These are phyloP conservation scores for Pyrenochaeta sp. DNA, from an alignment of 2,329 filamentous ascomycete species.

Conservation along the genomic window DNA sequence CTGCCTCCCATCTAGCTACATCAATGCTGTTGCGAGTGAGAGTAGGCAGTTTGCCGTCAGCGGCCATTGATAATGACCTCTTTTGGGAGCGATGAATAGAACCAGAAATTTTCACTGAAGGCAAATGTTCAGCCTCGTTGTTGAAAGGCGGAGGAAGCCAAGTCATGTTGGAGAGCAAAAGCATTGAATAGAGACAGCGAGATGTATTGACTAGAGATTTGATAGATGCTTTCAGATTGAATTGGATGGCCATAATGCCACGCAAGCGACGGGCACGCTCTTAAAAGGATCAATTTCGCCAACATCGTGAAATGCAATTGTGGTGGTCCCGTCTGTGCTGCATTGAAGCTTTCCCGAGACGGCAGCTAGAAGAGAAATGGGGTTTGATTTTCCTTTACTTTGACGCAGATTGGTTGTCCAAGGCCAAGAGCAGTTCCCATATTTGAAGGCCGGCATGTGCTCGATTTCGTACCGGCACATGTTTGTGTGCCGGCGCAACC, in stretches of 20 bases:
- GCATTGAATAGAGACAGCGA: conserved; percentile 23
- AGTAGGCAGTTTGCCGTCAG: too few relatives aligned
- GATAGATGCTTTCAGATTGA: neutral
- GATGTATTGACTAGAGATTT: conserved; percentile 31
- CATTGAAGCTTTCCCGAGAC: neutral
- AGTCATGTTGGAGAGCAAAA: conserved; percentile 34
- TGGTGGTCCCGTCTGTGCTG: neutral
- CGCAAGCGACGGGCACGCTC: too few relatives aligned
- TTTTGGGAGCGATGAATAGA: too few relatives aligned
- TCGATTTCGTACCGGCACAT: neutral
- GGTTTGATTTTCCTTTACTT: neutral
- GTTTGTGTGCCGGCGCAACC: neutral
- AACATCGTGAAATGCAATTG: neutral
- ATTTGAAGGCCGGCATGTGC: neutral
- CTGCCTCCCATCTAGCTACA: too few relatives aligned
- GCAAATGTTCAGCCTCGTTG: neutral
- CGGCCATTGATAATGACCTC: too few relatives aligned
- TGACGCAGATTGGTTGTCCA: neutral
- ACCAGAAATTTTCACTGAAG: too few relatives aligned
- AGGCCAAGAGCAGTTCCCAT: neutral
- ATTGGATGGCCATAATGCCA: neutral
- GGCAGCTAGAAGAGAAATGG: neutral
- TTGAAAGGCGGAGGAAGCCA: conserved; percentile 31
- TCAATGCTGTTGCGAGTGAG: too few relatives aligned
- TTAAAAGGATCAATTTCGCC: neutral